Evolutionary conservation across 805 yeast genomes (phyloP).

Genomic region (Myxozyma neglecta): DNA sequence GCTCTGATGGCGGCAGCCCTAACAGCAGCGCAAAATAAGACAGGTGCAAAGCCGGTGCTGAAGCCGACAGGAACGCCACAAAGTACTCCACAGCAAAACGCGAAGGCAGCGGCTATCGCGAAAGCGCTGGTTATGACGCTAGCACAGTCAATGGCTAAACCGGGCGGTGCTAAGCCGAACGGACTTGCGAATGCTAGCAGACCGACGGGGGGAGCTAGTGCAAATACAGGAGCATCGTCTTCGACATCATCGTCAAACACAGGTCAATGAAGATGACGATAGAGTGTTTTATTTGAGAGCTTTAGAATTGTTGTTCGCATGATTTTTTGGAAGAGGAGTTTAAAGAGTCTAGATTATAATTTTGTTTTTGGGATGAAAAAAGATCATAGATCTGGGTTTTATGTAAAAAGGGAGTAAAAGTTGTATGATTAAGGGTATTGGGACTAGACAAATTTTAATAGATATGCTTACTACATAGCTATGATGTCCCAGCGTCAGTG

Average conservation of each 20-base stretch:
- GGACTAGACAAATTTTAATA: too few relatives aligned
- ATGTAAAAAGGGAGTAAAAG: background rate
- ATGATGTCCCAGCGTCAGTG: too few relatives aligned
- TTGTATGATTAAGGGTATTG: background rate
- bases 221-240: background rate
- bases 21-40: background rate
- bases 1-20: constrained; percentile 9
- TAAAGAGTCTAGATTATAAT: too few relatives aligned
- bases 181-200: background rate
- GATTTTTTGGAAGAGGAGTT: too few relatives aligned
- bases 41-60: background rate
- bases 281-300: background rate
- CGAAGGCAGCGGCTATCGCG: constrained; percentile 31
- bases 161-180: background rate
- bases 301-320: background rate
- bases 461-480: too few relatives aligned
- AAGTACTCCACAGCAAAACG: constrained; percentile 7
- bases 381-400: background rate
- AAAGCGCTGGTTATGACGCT: constrained; percentile 30
- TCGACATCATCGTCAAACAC: background rate
- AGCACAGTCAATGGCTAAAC: constrained; percentile 24
- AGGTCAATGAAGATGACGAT: too few relatives aligned
- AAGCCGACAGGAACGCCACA: background rate
- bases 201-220: background rate
- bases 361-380: background rate